These are phyloP conservation scores for Phaeosphaeriaceae sp. DNA, from an alignment of 2,329 filamentous ascomycete genomes.

Conservation along the genomic window DNA sequence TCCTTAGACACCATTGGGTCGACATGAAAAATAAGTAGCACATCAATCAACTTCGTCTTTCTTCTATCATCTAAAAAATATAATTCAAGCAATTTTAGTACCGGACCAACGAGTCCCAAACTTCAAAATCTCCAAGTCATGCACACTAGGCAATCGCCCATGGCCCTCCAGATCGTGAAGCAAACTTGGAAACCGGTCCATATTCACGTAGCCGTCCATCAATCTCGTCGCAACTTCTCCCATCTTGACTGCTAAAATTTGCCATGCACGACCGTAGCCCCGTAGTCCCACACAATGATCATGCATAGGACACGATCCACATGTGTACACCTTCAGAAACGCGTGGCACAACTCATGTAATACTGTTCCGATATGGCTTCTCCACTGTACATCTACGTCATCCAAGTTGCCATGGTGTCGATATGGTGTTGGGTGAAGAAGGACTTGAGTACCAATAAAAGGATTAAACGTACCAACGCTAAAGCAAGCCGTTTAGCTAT, in stretches of 20 bases:
- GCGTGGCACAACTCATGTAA: conserved; percentile 26
- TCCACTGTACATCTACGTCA: conserved; percentile 1
- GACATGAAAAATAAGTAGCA: too few relatives aligned
- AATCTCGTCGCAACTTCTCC: conserved; percentile 22
- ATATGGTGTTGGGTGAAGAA: conserved; percentile 17
- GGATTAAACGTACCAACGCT: conserved; percentile 17
- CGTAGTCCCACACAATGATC: conserved; percentile 4
- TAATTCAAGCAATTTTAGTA: too few relatives aligned
- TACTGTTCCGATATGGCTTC: conserved; percentile 17
- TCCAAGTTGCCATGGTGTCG: conserved; percentile 7
- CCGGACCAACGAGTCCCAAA: not conserved
- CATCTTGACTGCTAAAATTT: conserved; percentile 21
- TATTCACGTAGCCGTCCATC: conserved; percentile 15
- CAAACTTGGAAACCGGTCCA: conserved; percentile 21
- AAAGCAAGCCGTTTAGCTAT: conserved; percentile 12
- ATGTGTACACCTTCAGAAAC: conserved; percentile 22
- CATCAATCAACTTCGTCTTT: too few relatives aligned
- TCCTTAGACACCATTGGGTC: too few relatives aligned
- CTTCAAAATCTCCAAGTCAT: conserved; percentile 18
- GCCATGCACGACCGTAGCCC: conserved; percentile 28
- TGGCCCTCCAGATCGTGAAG: conserved; percentile 13
- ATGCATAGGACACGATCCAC: conserved; percentile 16
- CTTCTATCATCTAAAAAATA: too few relatives aligned
- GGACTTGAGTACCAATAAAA: conserved; percentile 18
- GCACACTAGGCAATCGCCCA: conserved; percentile 15